phyloP scores from a whole-genome alignment of 345 rosid genomes.

The Dovyalis caffra region DNA sequence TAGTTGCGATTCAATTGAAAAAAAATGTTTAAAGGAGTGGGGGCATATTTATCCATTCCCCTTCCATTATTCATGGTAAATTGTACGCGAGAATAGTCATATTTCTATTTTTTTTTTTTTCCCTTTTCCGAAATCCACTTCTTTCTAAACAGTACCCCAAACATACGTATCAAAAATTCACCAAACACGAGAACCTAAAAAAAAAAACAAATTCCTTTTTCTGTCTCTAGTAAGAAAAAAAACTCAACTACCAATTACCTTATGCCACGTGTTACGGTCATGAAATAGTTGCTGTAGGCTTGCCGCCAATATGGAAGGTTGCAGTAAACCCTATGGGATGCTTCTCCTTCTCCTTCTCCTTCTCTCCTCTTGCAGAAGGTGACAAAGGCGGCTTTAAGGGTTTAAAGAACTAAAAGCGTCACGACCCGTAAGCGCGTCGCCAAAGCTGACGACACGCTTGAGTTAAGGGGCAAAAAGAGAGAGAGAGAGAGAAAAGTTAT shows the following conservation, averaged over 20 bases:
- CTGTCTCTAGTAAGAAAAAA: too few species aligned
- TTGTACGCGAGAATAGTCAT: too few species aligned
- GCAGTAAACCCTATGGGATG: background rate
- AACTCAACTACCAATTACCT: too few species aligned
- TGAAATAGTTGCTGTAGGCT: background rate
- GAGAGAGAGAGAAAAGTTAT: background rate
- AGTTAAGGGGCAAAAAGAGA: background rate
- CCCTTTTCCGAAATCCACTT: too few species aligned
- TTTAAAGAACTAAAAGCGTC: background rate
- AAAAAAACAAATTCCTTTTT: too few species aligned
- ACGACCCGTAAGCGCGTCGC: background rate
- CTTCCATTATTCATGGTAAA: too few species aligned
- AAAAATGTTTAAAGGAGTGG: background rate
- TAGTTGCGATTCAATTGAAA: background rate
- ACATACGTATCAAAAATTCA: too few species aligned
- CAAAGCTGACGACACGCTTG: background rate
- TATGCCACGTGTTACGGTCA: too few species aligned
- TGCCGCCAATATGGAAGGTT: background rate
- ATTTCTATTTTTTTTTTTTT: too few species aligned
- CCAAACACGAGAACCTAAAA: too few species aligned
- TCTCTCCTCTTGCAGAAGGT: too few species aligned
- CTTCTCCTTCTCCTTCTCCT: background rate
- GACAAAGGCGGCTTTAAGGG: constrained; percentile 3
- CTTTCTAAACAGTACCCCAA: too few species aligned
- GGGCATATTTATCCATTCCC: background rate